Conservation (phyloP, 768 basidiomycete species). For the Rhizopogon vesiculosus region DNA sequence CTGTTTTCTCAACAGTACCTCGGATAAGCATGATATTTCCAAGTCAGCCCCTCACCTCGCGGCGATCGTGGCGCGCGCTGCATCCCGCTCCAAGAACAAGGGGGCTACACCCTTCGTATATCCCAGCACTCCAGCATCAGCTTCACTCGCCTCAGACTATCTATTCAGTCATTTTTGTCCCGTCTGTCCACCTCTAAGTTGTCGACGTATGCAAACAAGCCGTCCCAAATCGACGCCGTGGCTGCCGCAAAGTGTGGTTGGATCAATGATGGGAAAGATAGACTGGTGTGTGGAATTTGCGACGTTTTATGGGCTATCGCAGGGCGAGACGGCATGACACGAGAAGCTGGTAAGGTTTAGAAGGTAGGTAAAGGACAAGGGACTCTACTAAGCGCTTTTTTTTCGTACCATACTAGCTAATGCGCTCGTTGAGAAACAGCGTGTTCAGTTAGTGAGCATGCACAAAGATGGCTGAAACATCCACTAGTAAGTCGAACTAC, state of each 20-base stretch:
- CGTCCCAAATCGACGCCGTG: constrained; percentile 67
- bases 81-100: constrained; percentile 37
- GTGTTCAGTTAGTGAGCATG: constrained; percentile 53
- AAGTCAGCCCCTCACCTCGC: constrained; percentile 67
- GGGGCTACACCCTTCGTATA: constrained; percentile 45
- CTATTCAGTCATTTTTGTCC: constrained; percentile 63
- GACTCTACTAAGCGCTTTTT: constrained; percentile 11
- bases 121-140: constrained; percentile 17
- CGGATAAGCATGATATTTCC: constrained; percentile 28
- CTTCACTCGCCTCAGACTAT: constrained; percentile 55
- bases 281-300: constrained; percentile 71
- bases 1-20: constrained; percentile 1
- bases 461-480: constrained; percentile 83
- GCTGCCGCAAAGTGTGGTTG: constrained; percentile 81
- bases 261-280: constrained; percentile 79
- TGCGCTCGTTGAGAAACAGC: constrained; percentile 71
- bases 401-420: constrained; percentile 44
- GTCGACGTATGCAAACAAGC: constrained; percentile 77
- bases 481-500: constrained; percentile 52
- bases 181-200: constrained; percentile 78
- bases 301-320: constrained; percentile 69
- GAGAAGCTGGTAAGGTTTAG: constrained; percentile 64
- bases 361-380: constrained; percentile 22
- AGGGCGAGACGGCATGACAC: constrained; percentile 63
- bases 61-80: constrained; percentile 66